A percentile compares a stretch with the other conserved stretches of the same genome.
Conservation (phyloP, 2,329 filamentous ascomycete species). For the Exophiala phaeomuriformis region DNA sequence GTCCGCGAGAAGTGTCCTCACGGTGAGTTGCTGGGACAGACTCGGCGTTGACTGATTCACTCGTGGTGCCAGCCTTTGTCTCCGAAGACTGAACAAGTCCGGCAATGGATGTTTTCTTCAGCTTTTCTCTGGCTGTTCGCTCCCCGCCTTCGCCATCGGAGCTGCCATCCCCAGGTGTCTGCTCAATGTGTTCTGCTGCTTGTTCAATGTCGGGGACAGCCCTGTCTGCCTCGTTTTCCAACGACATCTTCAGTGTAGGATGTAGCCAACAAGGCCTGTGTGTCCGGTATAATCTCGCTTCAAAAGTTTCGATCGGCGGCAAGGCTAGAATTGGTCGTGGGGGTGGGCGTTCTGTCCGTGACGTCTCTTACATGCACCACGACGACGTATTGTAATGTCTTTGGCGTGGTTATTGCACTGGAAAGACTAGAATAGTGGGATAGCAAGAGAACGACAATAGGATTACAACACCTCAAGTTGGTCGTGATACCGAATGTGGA, state of each 20-base stretch:
- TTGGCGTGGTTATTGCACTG: no score
- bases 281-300: background rate
- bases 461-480: no score
- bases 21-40: slow-evolving; percentile 22
- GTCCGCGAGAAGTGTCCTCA: slow-evolving; percentile 29
- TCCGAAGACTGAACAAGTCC: slow-evolving; percentile 27
- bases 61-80: slow-evolving; percentile 20
- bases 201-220: background rate
- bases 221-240: background rate
- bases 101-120: slow-evolving; percentile 56
- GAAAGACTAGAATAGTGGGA: no score
- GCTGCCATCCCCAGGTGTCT: slow-evolving; percentile 14
- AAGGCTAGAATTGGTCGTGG: no score
- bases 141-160: slow-evolving; percentile 39
- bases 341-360: no score
- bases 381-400: no score
- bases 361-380: no score
- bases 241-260: slow-evolving; percentile 9
- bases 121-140: slow-evolving; percentile 52
- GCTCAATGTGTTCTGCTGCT: slow-evolving; percentile 13
- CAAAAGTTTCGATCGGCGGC: no score
- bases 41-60: slow-evolving; percentile 24
- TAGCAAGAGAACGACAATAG: no score
- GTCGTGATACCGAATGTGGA: no score
- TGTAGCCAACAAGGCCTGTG: background rate